phyloP scores from a whole-genome alignment of 2,329 filamentous ascomycete species.

The Paecilomyces sp. region DNA sequence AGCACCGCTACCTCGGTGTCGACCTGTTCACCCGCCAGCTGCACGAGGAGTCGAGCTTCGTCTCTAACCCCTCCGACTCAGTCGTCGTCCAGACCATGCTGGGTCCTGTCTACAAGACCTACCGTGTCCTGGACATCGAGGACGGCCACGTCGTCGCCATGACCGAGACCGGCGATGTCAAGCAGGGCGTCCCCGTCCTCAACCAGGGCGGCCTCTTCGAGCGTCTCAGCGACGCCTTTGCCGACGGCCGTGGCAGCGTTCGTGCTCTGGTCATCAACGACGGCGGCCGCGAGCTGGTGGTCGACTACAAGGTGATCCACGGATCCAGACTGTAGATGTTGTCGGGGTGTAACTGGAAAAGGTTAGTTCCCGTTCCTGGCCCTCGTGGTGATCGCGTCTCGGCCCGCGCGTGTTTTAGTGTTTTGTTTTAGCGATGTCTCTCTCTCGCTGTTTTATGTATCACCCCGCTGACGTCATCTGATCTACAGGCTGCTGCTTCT shows the following conservation, averaged over 20 bases:
- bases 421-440: too few relatives aligned
- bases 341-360: neutral
- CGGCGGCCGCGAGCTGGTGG: constrained; percentile 84
- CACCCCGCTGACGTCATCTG: neutral
- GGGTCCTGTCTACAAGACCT: constrained; percentile 99
- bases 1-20: constrained; percentile 99
- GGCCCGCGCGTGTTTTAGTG: neutral
- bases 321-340: constrained; percentile 54
- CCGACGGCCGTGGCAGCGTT: constrained; percentile 86
- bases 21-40: constrained; percentile 99
- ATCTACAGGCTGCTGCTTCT: neutral
- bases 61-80: constrained; percentile 92
- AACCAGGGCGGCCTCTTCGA: constrained; percentile 86
- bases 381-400: neutral
- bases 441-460: too few relatives aligned
- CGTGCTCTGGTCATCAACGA: constrained; percentile 95
- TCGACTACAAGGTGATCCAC: constrained; percentile 99
- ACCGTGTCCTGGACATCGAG: constrained; percentile 96
- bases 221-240: constrained; percentile 76
- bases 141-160: constrained; percentile 80
- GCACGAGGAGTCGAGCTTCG: constrained; percentile 96
- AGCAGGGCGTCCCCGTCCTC: constrained; percentile 87
- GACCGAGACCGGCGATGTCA: constrained; percentile 98
- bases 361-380: constrained; percentile 2
- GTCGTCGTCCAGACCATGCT: constrained; percentile 99